A percentile compares a stretch with the other conserved stretches of the same genome.
phyloP scores from a whole-genome alignment of 2,329 filamentous ascomycete genomes.

The Aspergillus sclerotialis region DNA sequence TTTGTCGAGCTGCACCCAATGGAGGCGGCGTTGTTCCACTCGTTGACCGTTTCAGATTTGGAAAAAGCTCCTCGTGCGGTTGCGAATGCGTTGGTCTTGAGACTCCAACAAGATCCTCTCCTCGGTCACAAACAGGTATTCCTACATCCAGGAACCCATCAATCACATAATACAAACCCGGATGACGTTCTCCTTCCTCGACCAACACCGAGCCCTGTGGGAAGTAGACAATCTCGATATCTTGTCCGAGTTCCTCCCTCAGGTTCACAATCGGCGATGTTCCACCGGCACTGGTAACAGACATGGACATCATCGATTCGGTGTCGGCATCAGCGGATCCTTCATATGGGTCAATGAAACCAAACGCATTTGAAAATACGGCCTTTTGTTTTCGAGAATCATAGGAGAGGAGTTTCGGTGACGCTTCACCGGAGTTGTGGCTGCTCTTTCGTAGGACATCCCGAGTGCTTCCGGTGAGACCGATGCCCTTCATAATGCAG shows the following conservation, averaged over 20 bases:
- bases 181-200: constrained; percentile 94
- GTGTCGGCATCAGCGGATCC: constrained; percentile 67
- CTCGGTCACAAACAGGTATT: constrained; percentile 64
- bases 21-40: constrained; percentile 34
- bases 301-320: constrained; percentile 68
- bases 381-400: constrained; percentile 76
- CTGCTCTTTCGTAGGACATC: constrained; percentile 56
- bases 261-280: constrained; percentile 59
- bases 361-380: constrained; percentile 80
- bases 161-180: constrained; percentile 93
- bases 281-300: constrained; percentile 57
- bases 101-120: constrained; percentile 30
- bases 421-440: constrained; percentile 69
- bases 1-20: constrained; percentile 13
- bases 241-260: constrained; percentile 75
- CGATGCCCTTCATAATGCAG: constrained; percentile 92
- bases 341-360: constrained; percentile 81
- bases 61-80: constrained; percentile 33
- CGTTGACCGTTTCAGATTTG: constrained; percentile 39
- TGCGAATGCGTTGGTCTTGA: constrained; percentile 22
- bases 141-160: constrained; percentile 95
- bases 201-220: constrained; percentile 90
- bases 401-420: constrained; percentile 74
- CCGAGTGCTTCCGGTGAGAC: constrained; percentile 60
- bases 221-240: constrained; percentile 96